Evolutionary conservation across 345 rosid species (phyloP).

Genomic region (Pistacia atlantica): DNA sequence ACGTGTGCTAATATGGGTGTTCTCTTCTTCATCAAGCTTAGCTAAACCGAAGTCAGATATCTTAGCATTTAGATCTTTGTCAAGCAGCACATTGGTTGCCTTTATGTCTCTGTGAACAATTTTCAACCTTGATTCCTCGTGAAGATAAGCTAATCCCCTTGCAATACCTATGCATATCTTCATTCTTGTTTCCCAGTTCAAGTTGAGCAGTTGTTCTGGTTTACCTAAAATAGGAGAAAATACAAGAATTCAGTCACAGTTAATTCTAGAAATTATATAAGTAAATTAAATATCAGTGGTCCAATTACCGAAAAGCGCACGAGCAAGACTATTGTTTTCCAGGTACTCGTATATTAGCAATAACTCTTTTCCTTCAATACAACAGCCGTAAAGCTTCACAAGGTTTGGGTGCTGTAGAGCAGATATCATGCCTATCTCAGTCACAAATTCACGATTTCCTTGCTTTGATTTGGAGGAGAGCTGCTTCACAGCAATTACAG

Average conservation of each 20-base stretch:
- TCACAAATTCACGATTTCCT: constrained; percentile 71
- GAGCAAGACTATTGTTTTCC: constrained; percentile 69
- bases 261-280: neutral
- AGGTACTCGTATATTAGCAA: constrained; percentile 62
- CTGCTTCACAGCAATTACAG: constrained; percentile 67
- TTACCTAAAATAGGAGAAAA: constrained; percentile 30
- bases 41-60: constrained; percentile 77
- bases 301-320: constrained; percentile 59
- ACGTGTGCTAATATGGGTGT: constrained; percentile 73
- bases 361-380: constrained; percentile 67
- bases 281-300: neutral
- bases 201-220: constrained; percentile 41
- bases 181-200: constrained; percentile 63
- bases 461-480: constrained; percentile 71
- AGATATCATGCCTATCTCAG: constrained; percentile 73
- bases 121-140: constrained; percentile 72
- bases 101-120: constrained; percentile 78
- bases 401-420: constrained; percentile 73
- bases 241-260: neutral
- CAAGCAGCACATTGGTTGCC: constrained; percentile 74
- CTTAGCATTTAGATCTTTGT: constrained; percentile 60
- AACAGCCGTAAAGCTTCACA: constrained; percentile 63
- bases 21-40: constrained; percentile 74
- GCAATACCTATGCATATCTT: constrained; percentile 57
- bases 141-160: constrained; percentile 59